A percentile compares a stretch with the other conserved stretches of the same genome.
phyloP scores from a whole-genome alignment of 345 rosid species.

The Eucalyptus decipiens region DNA sequence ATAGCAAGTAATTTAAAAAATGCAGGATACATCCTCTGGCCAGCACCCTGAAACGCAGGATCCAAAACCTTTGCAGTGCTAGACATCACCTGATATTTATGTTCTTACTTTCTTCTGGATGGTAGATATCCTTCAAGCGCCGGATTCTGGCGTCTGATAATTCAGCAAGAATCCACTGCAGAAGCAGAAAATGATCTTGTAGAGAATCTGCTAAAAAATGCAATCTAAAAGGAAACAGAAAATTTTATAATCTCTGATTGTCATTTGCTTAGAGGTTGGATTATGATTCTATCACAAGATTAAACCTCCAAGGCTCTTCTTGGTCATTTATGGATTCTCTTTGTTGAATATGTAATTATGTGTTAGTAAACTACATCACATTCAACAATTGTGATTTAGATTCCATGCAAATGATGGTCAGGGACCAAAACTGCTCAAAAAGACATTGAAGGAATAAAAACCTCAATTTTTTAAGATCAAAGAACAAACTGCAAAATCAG shows the following conservation, averaged over 20 bases:
- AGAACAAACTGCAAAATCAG: background rate
- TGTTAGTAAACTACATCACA: background rate
- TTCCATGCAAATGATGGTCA: background rate
- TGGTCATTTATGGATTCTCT: background rate
- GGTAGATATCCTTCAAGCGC: background rate
- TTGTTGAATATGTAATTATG: background rate
- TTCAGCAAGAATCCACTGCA: background rate
- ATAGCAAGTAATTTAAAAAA: background rate
- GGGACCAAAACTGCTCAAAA: background rate
- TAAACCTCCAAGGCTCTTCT: background rate
- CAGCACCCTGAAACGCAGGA: constrained; percentile 37
- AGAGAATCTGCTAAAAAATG: background rate
- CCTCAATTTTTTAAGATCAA: background rate
- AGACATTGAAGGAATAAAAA: background rate
- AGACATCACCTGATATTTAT: constrained; percentile 11
- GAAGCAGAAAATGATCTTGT: background rate
- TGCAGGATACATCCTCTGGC: constrained; percentile 37
- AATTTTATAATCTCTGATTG: background rate
- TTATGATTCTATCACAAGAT: background rate
- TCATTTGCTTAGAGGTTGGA: background rate
- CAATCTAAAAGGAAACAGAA: background rate
- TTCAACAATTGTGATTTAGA: background rate
- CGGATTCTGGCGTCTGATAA: background rate
- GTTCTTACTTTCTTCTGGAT: background rate
- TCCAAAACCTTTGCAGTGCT: constrained; percentile 21